Conservation (phyloP, 2,329 filamentous ascomycete species). For the Penicillium sclerotiorum region DNA sequence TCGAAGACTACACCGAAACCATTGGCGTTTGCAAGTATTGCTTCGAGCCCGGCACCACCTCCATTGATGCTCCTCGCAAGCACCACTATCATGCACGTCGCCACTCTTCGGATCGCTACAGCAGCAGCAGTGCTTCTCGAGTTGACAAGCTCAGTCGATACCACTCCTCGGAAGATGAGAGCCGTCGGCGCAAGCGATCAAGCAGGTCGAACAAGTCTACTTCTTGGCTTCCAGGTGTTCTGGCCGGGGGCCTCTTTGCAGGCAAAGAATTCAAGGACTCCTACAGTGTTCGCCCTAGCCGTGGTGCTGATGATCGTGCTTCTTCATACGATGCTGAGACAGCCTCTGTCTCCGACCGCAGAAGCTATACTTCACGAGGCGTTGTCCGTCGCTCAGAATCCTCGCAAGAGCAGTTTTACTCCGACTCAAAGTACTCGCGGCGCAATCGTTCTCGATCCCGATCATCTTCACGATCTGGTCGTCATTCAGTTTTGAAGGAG, state of each 20-base stretch:
- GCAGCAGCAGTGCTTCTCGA: constrained; percentile 40
- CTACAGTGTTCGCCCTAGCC: constrained; percentile 61
- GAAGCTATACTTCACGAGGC: constrained; percentile 49
- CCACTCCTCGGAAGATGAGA: constrained; percentile 55
- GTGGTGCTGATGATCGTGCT: constrained; percentile 32
- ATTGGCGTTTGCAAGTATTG: constrained; percentile 68
- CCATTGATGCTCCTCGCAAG: constrained; percentile 61
- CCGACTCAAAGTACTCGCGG: constrained; percentile 31
- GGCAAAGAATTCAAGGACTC: constrained; percentile 62
- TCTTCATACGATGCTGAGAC: constrained; percentile 33
- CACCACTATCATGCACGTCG: constrained; percentile 57
- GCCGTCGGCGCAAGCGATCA: constrained; percentile 45
- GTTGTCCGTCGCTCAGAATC: constrained; percentile 37
- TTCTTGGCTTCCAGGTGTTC: constrained; percentile 57
- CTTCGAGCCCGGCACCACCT: constrained; percentile 62
- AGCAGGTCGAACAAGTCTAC: constrained; percentile 39
- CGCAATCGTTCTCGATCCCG: constrained; percentile 49
- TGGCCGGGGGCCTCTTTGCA: constrained; percentile 58
- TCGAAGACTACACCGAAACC: constrained; percentile 69
- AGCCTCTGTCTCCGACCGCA: constrained; percentile 32
- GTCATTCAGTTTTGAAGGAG: constrained; percentile 34
- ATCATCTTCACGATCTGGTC: constrained; percentile 33
- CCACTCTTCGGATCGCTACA: constrained; percentile 49
- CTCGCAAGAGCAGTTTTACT: constrained; percentile 39
- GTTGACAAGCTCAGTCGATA: constrained; percentile 65